Base-by-base conservation (phyloP, 2,329 filamentous ascomycete genomes). In the Macroventuria anomochaeta region DNA sequence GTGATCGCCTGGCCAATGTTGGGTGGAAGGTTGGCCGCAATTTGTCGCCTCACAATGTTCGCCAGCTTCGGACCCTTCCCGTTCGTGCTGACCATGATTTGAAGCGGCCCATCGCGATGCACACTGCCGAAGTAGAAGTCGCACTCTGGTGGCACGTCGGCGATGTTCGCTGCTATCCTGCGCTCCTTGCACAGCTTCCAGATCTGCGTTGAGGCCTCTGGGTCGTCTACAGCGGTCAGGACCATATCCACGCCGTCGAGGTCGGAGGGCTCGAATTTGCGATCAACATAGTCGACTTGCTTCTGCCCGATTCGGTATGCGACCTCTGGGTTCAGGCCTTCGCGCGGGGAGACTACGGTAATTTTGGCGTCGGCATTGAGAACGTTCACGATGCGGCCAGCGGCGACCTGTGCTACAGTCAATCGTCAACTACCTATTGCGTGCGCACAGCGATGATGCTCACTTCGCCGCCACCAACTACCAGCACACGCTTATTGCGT, bases 51-150 rank as follows among this genome's bases (percentile, higher is more conserved):
- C 43, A 99, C 89, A 40, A 93, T 87, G 63, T 91, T 93, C 8
- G 95, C 95, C 59, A 99, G 79, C 71, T 93, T 88, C 0, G 95
- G 95, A 0, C 95, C 95, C 72, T 96, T 97, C 46, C 95, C 95
- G 73, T 97, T 99, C 29, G 95, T 99, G 78, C 90, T 96, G 65
- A 99, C 93, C 95, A 99, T 99, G 68, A 99, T 88, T 79, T 99
- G 95, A 56, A 99, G 77, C 5, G 95, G 95, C 0, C 95, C 95
- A 73, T 99, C 95, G 43, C 95, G 88, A 77, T 99, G 91, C 32
- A 97, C 88, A 72, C 90, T 95, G 58, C 95, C 95, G 78, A 99
- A 99, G 81, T 97, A 99, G 73, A 99, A 99, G 71, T 99, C 95
- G 76, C 95, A 99, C 75, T 99, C 95, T 0, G 91, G 85, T 0